Evolutionary conservation across 2,329 filamentous ascomycete species (phyloP).

Genomic region (Penicillium sp.): DNA sequence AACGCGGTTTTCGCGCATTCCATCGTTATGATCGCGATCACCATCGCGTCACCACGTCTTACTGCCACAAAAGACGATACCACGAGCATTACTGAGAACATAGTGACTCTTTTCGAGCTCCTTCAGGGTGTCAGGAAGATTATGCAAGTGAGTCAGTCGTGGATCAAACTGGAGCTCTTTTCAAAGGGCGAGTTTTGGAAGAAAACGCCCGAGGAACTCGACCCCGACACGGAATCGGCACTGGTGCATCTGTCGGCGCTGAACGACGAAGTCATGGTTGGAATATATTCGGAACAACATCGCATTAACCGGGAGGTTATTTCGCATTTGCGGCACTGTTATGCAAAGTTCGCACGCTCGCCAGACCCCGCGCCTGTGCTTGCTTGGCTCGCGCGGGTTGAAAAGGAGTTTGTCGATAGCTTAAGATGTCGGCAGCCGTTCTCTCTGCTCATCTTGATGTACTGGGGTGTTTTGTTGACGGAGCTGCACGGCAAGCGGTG

Average conservation of each 20-base stretch:
- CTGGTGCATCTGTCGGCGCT: constrained; percentile 17
- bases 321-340: constrained; percentile 27
- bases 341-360: constrained; percentile 22
- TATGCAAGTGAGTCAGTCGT: constrained; percentile 21
- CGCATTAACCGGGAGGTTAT: constrained; percentile 22
- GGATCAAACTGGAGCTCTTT: constrained; percentile 55
- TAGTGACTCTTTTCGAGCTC: constrained; percentile 28
- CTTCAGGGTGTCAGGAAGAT: constrained; percentile 33
- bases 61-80: constrained; percentile 12
- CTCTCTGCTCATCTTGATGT: constrained; percentile 25
- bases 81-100: constrained; percentile 26
- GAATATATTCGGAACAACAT: constrained; percentile 13
- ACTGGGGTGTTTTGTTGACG: constrained; percentile 29
- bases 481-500: constrained; percentile 24
- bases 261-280: constrained; percentile 20
- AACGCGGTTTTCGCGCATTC: constrained; percentile 32
- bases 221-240: constrained; percentile 20
- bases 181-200: constrained; percentile 51
- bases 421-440: constrained; percentile 21
- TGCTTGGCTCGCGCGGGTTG: constrained; percentile 28
- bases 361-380: constrained; percentile 27
- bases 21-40: constrained; percentile 29
- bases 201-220: constrained; percentile 28
- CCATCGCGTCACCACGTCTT: constrained; percentile 27
- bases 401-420: constrained; percentile 23